Evolutionary conservation across 2,329 filamentous ascomycete genomes (phyloP).

Genomic region (Phaeoacremonium minimum): DNA sequence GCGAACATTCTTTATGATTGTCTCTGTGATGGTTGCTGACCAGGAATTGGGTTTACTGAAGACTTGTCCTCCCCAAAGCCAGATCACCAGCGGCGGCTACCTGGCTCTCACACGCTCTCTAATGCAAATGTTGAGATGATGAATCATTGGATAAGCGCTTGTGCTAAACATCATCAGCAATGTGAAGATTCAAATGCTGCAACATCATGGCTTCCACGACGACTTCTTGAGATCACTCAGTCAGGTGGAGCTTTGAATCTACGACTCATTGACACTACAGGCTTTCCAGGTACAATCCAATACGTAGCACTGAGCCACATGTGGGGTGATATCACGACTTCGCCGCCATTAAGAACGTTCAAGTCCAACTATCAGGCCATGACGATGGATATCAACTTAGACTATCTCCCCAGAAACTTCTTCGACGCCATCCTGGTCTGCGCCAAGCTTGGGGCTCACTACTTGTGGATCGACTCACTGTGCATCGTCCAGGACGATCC

Average conservation of each 20-base stretch:
- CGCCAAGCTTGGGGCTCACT: not conserved
- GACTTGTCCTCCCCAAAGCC: no score
- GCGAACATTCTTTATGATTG: no score
- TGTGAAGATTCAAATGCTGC: not conserved
- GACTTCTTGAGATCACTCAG: not conserved
- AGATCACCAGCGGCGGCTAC: no score
- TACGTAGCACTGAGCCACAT: not conserved
- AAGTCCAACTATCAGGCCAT: not conserved
- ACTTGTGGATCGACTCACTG: not conserved
- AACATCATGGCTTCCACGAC: not conserved
- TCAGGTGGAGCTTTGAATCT: not conserved
- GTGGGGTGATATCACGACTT: not conserved
- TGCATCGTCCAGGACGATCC: not conserved
- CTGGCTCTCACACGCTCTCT: not conserved
- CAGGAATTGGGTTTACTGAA: no score
- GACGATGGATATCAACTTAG: not conserved
- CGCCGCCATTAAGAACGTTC: not conserved
- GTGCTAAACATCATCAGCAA: not conserved
- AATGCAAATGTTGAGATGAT: not conserved
- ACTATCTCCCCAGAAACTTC: not conserved
- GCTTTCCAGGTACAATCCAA: not conserved
- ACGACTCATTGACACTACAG: not conserved
- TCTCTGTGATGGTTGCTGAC: no score
- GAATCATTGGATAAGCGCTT: not conserved
- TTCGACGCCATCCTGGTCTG: not conserved